phyloP scores from a whole-genome alignment of 1,139 yeast genomes.

The Pneumocystis oryctolagi region DNA sequence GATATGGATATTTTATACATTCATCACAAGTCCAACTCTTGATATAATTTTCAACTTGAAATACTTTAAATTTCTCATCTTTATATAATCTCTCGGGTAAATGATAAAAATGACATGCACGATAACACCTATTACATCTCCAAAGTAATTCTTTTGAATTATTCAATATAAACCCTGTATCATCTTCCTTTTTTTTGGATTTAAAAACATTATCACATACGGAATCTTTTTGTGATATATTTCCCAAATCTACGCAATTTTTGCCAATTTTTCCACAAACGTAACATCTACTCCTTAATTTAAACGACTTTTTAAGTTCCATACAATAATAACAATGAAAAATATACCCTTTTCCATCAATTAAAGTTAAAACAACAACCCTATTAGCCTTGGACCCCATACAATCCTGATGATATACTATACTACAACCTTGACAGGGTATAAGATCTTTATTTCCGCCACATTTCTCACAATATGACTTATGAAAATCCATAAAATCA shows the following conservation, averaged over 20 bases:
- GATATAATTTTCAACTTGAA: neutral
- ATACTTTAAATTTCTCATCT: neutral
- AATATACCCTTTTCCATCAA: constrained; percentile 6
- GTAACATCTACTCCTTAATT: neutral
- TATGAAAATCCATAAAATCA: neutral
- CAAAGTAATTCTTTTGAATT: neutral
- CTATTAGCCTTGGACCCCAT: neutral
- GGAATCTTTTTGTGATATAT: neutral
- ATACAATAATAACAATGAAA: constrained; percentile 14
- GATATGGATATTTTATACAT: constrained; percentile 3
- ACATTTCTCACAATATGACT: neutral
- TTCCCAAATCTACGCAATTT: neutral
- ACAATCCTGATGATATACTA: constrained; percentile 13
- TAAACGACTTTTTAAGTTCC: neutral
- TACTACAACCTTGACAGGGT: constrained; percentile 17
- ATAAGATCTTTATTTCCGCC: constrained; percentile 4
- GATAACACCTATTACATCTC: neutral
- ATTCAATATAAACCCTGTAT: neutral
- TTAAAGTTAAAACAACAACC: constrained; percentile 4
- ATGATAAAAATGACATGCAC: constrained; percentile 1
- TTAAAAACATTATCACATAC: neutral
- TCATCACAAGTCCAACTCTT: constrained; percentile 1
- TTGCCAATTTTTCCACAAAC: neutral
- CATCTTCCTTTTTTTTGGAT: neutral
- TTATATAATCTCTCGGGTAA: neutral